Evolutionary conservation across 176 grass and related monocot genomes (phyloP).

Genomic region (Puya raimondii): DNA sequence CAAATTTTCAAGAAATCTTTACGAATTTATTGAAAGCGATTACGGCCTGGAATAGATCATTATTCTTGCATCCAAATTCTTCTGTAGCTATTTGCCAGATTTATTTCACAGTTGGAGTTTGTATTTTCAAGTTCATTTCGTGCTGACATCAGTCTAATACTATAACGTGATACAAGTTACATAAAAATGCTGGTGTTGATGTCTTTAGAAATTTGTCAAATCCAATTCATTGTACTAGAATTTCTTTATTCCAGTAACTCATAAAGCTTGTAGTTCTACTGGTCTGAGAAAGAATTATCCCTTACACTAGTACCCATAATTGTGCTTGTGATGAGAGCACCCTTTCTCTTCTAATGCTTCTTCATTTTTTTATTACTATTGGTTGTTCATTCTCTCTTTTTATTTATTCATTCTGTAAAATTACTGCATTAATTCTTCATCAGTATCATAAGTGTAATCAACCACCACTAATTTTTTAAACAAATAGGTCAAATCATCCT

Average conservation of each 20-base stretch:
- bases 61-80: no score
- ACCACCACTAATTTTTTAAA: neutral
- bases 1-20: no score
- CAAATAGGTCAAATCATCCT: constrained; percentile 58
- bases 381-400: neutral
- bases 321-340: no score
- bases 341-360: neutral
- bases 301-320: no score
- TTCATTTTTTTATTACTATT: neutral
- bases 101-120: neutral
- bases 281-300: neutral
- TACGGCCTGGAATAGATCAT: no score
- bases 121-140: neutral
- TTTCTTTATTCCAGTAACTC: no score
- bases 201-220: no score
- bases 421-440: neutral
- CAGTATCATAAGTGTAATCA: neutral
- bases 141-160: neutral
- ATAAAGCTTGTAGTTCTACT: neutral
- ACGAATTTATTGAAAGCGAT: no score
- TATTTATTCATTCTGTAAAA: neutral
- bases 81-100: no score
- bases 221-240: no score
- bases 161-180: no score
- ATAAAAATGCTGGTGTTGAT: no score